Evolutionary conservation across 345 rosid genomes (phyloP).

Genomic region (Crucihimalaya himalaica): DNA sequence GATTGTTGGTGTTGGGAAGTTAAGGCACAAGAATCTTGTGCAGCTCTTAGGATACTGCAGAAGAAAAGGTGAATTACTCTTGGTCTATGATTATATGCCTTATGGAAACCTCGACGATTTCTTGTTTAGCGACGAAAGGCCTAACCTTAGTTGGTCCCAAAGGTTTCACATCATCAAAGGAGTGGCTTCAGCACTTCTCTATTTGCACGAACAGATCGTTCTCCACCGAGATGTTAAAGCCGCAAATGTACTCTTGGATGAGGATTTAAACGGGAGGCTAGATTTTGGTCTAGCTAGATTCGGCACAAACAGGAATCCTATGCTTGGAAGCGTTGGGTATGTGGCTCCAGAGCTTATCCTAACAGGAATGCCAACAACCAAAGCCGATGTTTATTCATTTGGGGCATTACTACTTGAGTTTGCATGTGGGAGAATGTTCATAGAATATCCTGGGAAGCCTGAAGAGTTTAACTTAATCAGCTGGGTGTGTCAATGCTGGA

Average conservation of each 20-base stretch:
- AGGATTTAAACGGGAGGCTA: conserved; percentile 72
- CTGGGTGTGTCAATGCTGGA: conserved; percentile 74
- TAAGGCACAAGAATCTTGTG: conserved; percentile 58
- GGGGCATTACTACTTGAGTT: conserved; percentile 87
- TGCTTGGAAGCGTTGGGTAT: conserved; percentile 91
- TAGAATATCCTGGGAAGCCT: conserved; percentile 69
- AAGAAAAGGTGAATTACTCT: conserved; percentile 51
- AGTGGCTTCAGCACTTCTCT: conserved; percentile 76
- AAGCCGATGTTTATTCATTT: conserved; percentile 90
- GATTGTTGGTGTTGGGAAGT: conserved; percentile 51
- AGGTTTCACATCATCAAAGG: conserved; percentile 76
- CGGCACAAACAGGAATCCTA: conserved; percentile 79
- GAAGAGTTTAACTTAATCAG: conserved; percentile 83
- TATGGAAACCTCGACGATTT: conserved; percentile 60
- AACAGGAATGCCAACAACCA: conserved; percentile 76
- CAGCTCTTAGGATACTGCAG: conserved; percentile 61
- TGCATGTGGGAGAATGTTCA: conserved; percentile 84
- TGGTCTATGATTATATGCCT: conserved; percentile 63
- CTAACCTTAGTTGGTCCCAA: conserved; percentile 68
- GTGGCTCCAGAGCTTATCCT: conserved; percentile 90
- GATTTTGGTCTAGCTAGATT: conserved; percentile 94
- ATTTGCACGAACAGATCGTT: conserved; percentile 79
- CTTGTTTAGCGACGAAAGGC: conserved; percentile 42
- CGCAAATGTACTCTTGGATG: conserved; percentile 77
- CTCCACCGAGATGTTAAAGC: conserved; percentile 91